Conservation (phyloP, 1,139 yeast species). For the Debaryomycetaceae sp. region DNA sequence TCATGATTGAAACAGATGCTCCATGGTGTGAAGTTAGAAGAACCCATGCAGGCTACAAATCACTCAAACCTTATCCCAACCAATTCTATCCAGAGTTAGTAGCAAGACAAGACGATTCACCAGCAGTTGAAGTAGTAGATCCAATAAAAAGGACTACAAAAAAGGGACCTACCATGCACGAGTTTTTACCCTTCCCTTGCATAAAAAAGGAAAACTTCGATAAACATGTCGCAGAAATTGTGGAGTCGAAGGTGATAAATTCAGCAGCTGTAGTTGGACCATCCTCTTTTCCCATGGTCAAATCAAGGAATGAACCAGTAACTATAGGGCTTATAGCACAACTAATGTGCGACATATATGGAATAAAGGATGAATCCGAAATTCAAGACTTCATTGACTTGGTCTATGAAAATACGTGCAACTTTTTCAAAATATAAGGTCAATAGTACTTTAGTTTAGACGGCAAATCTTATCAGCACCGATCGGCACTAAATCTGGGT, state of each 20-base stretch:
- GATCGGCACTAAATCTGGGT: too few species aligned
- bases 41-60: conserved; percentile 71
- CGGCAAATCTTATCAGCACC: too few species aligned
- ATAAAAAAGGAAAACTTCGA: conserved; percentile 62
- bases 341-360: conserved; percentile 58
- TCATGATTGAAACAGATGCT: conserved; percentile 91
- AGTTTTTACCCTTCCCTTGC: conserved; percentile 56
- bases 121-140: conserved; percentile 10
- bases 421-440: conserved; percentile 38
- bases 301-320: conserved; percentile 91
- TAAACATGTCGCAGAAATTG: conserved; percentile 27
- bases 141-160: conserved; percentile 4
- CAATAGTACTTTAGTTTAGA: neutral
- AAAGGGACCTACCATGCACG: conserved; percentile 22
- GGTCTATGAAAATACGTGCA: conserved; percentile 63
- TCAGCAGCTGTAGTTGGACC: conserved; percentile 22
- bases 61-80: conserved; percentile 52
- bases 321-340: conserved; percentile 77
- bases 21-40: conserved; percentile 97
- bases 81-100: conserved; percentile 46
- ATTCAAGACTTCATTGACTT: conserved; percentile 53
- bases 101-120: conserved; percentile 3
- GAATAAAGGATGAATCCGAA: conserved; percentile 36
- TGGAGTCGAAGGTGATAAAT: conserved; percentile 8
- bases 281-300: conserved; percentile 55